Base-by-base conservation (phyloP, 257 asterid genomes). In the Nicotiana tabacum region DNA sequence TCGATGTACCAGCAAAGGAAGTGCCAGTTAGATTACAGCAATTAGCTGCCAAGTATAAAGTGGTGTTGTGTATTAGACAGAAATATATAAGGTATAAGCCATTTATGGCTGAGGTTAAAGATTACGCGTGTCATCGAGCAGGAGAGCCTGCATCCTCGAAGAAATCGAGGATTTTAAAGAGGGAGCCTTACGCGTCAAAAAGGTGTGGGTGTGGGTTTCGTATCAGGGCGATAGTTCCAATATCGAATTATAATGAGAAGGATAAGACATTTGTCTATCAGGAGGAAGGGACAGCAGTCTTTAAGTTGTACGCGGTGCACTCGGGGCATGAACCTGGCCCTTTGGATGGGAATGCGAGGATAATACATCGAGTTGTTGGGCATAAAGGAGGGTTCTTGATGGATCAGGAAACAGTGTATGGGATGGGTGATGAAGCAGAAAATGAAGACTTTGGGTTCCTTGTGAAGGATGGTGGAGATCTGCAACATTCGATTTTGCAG, bases 311-410 rank as follows among this genome's bases (percentile, higher is more conserved):
- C 81, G 98, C 98, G 1, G 98, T 93, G 90, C 98, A 96, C 84
- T 90, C 98, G 0, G 99, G 98, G 48, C 99, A 96, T 79, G 97
- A 93, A 88, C 98, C 98, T 1, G 99, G 99, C 79, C 98, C 99
- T 8, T 85, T 91, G 84, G 98, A 96, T 88, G 98, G 98, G 58
- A 94, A 94, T 78, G 99, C 99, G 0, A 93, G 99, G 90, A 96
- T 96, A 77, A 96, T 96, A 95, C 99, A 94, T 69, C 87, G 99
- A 35, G 85, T 96, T 88, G 95, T 94, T 78, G 99, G 98, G 81
- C 93, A 93, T 84, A 96, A 93, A 89, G 97, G 93, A 57, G 98
- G 98, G 48, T 84, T 90, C 55, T 67, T 94, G 89, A 88, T 96
- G 94, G 99, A 96, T 85, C 93, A 85, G 48, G 98, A 96, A 68